A percentile compares a stretch with the other conserved stretches of the same genome.
These are phyloP conservation scores for Candida railenensis DNA, from an alignment of 805 yeast species.

Conservation along the genomic window DNA sequence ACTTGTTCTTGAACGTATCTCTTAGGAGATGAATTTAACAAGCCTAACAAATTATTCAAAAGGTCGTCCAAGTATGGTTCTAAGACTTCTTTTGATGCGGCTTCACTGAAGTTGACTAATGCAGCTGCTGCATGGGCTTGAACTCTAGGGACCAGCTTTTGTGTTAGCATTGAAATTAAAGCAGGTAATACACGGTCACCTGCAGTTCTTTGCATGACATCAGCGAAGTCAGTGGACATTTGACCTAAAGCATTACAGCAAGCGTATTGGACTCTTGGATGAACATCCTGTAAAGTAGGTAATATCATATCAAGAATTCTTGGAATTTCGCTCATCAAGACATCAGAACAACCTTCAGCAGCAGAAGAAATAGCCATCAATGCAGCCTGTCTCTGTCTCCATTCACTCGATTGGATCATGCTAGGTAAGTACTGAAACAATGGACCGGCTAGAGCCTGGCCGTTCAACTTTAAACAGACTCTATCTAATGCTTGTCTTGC, in stretches of 20 bases:
- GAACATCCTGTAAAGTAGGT: constrained; percentile 82
- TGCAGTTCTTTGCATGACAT: constrained; percentile 75
- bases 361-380: constrained; percentile 95
- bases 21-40: constrained; percentile 75
- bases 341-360: constrained; percentile 96
- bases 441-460: constrained; percentile 79
- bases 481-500: constrained; percentile 96
- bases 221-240: constrained; percentile 95
- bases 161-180: constrained; percentile 73
- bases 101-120: constrained; percentile 90
- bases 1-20: constrained; percentile 97
- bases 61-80: constrained; percentile 92
- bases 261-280: constrained; percentile 95
- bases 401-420: constrained; percentile 70
- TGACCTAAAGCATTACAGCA: constrained; percentile 97
- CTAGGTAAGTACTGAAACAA: constrained; percentile 82
- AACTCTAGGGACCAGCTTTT: constrained; percentile 80
- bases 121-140: constrained; percentile 99
- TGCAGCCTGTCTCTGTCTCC: constrained; percentile 98
- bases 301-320: constrained; percentile 78
- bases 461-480: constrained; percentile 79
- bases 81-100: constrained; percentile 79
- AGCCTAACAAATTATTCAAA: constrained; percentile 66
- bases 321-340: constrained; percentile 77
- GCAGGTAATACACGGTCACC: constrained; percentile 85